Percentiles rank a stretch among this genome's conserved stretches.
These are phyloP conservation scores for Puccinia hordei DNA, from an alignment of 1,284 basidiomycete genomes.

Conservation along the genomic window DNA sequence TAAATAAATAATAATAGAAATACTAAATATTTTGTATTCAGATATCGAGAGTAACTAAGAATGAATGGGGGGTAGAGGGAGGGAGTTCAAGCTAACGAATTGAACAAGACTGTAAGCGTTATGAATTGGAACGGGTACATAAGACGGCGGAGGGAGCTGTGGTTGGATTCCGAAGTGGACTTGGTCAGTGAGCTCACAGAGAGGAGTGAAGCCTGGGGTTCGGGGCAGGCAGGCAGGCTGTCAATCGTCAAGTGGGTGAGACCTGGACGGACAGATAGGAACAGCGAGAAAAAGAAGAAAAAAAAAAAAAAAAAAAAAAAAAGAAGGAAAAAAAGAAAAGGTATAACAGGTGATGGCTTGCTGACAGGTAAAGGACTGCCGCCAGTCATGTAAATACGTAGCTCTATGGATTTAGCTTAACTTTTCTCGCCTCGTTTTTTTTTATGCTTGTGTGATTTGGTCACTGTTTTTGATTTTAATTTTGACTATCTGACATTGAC, in stretches of 20 bases:
- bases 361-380: constrained; percentile 7
- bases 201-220: constrained; percentile 20
- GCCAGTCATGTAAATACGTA: background rate
- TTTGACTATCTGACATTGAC: constrained; percentile 16
- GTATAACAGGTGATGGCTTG: background rate
- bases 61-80: constrained; percentile 6
- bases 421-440: background rate
- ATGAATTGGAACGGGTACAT: constrained; percentile 13
- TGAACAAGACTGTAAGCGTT: constrained; percentile 19
- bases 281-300: background rate
- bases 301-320: background rate
- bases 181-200: constrained; percentile 12
- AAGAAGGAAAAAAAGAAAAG: background rate
- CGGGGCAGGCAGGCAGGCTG: constrained; percentile 12
- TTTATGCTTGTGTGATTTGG: background rate
- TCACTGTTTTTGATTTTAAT: background rate
- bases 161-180: constrained; percentile 21
- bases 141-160: constrained; percentile 11
- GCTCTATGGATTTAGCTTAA: background rate
- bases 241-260: constrained; percentile 27
- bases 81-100: background rate
- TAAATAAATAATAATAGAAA: too few species aligned
- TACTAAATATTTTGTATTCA: too few species aligned
- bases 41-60: too few species aligned
- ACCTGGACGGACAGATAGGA: constrained; percentile 32